phyloP scores from a whole-genome alignment of 495 filamentous ascomycete species.

The Achaetomiella virescens region DNA sequence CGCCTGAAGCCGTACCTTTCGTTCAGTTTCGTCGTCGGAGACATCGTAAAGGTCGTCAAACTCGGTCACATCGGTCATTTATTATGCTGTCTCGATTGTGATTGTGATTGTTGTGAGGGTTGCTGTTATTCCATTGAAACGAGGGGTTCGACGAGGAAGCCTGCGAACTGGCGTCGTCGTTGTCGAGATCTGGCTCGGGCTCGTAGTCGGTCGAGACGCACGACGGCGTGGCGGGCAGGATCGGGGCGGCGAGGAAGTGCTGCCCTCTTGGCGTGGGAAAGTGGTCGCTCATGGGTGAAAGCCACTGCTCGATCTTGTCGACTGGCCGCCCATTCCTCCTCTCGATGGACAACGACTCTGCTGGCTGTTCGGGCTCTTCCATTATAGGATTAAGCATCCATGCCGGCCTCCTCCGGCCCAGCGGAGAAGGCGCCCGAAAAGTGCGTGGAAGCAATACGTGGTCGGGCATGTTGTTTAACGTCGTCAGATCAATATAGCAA shows the following conservation, averaged over 20 bases:
- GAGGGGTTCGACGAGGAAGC: conserved; percentile 45
- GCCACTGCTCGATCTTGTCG: conserved; percentile 47
- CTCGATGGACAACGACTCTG: conserved; percentile 18
- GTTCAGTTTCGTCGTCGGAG: conserved; percentile 53
- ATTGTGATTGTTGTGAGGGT: conserved; percentile 21
- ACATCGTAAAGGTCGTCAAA: conserved; percentile 86
- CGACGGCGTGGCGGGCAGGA: conserved; percentile 43
- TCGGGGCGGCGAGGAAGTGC: conserved; percentile 52
- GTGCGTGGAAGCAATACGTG: conserved; percentile 51
- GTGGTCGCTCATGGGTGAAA: conserved; percentile 54
- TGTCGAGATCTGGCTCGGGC: conserved; percentile 23
- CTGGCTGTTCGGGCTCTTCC: conserved; percentile 51
- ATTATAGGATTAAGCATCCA: conserved; percentile 79
- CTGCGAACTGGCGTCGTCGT: conserved; percentile 44
- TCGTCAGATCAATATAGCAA: conserved; percentile 19
- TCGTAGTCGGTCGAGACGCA: conserved; percentile 27
- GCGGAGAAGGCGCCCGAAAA: conserved; percentile 61
- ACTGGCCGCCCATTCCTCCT: conserved; percentile 39
- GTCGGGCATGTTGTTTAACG: conserved; percentile 50
- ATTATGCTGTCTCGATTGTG: conserved; percentile 41
- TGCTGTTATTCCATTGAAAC: conserved; percentile 40
- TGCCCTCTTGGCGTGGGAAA: conserved; percentile 56
- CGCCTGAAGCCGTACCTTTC: conserved; percentile 28
- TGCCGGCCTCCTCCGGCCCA: conserved; percentile 55
- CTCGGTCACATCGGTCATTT: conserved; percentile 53